Evolutionary conservation across 345 rosid species (phyloP), one percentile per base, ranked within the genome.

Genomic region (Boechera retrofracta): DNA sequence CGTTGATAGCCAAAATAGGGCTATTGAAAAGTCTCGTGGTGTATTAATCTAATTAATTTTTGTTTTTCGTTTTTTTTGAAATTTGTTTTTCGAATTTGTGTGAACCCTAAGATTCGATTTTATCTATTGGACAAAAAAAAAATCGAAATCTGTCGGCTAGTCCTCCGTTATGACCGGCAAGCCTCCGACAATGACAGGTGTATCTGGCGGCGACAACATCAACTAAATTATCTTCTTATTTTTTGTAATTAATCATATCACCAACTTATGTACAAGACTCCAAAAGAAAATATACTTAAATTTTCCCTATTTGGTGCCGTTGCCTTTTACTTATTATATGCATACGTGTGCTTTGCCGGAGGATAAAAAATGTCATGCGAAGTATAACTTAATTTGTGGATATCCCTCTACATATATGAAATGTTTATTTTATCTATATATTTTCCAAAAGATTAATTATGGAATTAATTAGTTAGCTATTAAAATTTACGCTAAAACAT

Each of bases 21-120:
- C 29, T 21, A 11, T 63, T 32, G 16, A 48, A 65, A 65, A 48
- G 56, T 65, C 44, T 47, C n/a, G 29, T 32, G 56, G 15, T 64
- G 24, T 15, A 41, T 48, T 45, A 44, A 44, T 45, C 0, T 45
- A 13, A 21, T 21, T 21, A 21, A 21, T 21, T 21, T 21, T 21
- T 21, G 1, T 21, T 21, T 21, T 21, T 21, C 24, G 24, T 21
- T 1, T 21, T 21, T 21, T 21, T 21, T 1, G 24, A 21, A 21
- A 1, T 3, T 49, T 54, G 13, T 28, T 11, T 10, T 0, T 2
- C 16, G 15, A 54, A 3, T 38, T 26, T 28, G 64, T 57, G 77
- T 73, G 77, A 74, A 74, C 77, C 71, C 54, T 28, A 44, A 54
- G 64, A 64, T 73, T 54, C 44, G 10, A 42, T 39, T 21, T 44